Evolutionary conservation across 768 basidiomycete species (phyloP).

Genomic region (Podaxis pistillaris): DNA sequence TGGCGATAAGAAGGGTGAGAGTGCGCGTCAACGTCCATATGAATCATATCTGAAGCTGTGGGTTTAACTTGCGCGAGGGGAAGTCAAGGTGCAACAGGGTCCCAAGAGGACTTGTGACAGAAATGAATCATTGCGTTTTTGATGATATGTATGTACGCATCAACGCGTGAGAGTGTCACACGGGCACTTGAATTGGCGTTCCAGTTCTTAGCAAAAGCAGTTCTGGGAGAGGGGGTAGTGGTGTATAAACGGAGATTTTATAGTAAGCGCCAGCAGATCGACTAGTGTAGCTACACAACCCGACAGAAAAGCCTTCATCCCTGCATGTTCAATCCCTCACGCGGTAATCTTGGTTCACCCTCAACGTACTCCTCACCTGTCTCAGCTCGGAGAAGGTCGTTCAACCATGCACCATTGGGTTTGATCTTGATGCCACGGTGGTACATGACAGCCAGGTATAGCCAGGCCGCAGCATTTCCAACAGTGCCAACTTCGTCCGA

Average conservation of each 20-base stretch:
- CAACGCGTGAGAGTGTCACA: slow-evolving; percentile 1
- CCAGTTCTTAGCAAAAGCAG: background rate
- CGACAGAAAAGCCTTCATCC: slow-evolving; percentile 30
- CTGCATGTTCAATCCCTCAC: slow-evolving; percentile 56
- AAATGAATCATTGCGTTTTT: background rate
- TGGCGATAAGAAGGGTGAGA: slow-evolving; percentile 31
- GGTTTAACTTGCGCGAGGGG: slow-evolving; percentile 9
- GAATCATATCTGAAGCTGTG: slow-evolving; percentile 27
- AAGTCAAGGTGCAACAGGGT: background rate
- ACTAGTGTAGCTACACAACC: background rate
- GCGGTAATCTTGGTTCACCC: slow-evolving; percentile 73
- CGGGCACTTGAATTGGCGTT: background rate
- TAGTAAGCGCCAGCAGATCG: background rate
- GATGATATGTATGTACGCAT: background rate
- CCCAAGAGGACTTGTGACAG: background rate
- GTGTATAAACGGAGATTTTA: background rate
- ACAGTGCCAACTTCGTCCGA: slow-evolving; percentile 85
- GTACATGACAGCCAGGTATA: slow-evolving; percentile 78
- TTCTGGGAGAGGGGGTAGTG: background rate
- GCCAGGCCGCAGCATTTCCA: slow-evolving; percentile 67
- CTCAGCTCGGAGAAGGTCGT: slow-evolving; percentile 76
- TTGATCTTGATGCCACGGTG: slow-evolving; percentile 70
- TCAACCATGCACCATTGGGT: slow-evolving; percentile 83
- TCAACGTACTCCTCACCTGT: slow-evolving; percentile 66
- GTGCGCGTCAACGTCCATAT: slow-evolving; percentile 61